Base-by-base conservation (phyloP, 331 rosid species). In the Saraca asoca region DNA sequence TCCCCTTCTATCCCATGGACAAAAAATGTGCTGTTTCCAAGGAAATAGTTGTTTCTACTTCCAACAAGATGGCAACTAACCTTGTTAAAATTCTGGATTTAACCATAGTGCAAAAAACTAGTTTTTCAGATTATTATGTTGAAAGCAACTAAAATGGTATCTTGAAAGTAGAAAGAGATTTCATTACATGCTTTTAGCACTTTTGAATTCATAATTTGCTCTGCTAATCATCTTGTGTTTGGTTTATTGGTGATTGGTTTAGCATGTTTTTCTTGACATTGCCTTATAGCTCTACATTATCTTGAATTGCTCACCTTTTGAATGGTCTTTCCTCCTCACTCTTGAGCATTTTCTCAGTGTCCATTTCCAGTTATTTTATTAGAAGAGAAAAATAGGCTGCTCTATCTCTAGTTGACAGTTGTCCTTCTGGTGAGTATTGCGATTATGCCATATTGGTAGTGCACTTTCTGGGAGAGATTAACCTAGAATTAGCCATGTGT, bases 171-270 rank as follows among this genome's bases (percentile, higher is more conserved):
- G 41, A 50, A n/a, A 41, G 6, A 15, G 41, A 15, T 33, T 45
- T 68, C 52, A 18, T 39, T 61, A 12, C 12, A 24, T 61, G 62
- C 16, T 31, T 51, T 45, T 58, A 67, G 31, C 34, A 13, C 58
- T 69, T 20, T 69, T 61, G 16, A 39, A 31, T 44, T 12, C 38
- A 24, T 24, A 24, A 24, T 24, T 24, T 24, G 31, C 31, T 24
- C 31, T 24, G 31, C 31, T 24, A 24, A 24, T 24, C 31, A 24
- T 24, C 31, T 24, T 24, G 31, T 24, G 31, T 24, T 24, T 24
- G 31, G 3, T 24, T 24, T 24, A 24, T 19, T 43, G n/a, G 18
- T 13, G 54, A 42, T 62, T 33, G 20, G 29, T 1, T 39, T 39
- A 7, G 2, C 11, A 39, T 39, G 5, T 39, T 39, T 0, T 20